These are phyloP conservation scores for Novymonas esmeraldas DNA, from an alignment of 208 protist genomes.

Conservation along the genomic window DNA sequence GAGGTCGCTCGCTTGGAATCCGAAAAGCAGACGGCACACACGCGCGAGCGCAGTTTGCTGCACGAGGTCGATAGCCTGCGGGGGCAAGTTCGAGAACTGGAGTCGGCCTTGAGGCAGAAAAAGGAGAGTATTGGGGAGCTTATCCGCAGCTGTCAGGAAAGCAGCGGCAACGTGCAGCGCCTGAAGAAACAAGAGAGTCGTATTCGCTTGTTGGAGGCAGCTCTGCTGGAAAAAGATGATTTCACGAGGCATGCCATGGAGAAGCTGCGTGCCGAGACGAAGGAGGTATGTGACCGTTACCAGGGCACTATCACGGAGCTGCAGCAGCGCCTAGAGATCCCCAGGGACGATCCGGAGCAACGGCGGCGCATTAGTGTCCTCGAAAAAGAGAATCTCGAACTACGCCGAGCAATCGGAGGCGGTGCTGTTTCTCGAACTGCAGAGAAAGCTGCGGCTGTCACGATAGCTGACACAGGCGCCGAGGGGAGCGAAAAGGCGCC, in stretches of 20 bases:
- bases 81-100: constrained; percentile 22
- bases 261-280: constrained; percentile 54
- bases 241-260: constrained; percentile 55
- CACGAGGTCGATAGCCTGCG: constrained; percentile 21
- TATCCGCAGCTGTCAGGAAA: constrained; percentile 57
- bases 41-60: not conserved
- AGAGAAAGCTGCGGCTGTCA: not conserved
- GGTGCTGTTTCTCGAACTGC: not conserved
- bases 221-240: constrained; percentile 70
- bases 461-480: too few relatives aligned
- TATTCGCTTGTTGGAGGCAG: constrained; percentile 59
- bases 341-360: constrained; percentile 16
- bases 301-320: constrained; percentile 50
- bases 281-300: constrained; percentile 64
- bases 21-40: constrained; percentile 7
- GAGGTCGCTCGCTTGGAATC: constrained; percentile 21
- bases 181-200: constrained; percentile 52
- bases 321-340: constrained; percentile 36
- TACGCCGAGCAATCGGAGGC: constrained; percentile 21
- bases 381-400: constrained; percentile 30
- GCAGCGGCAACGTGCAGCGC: constrained; percentile 38
- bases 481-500: too few relatives aligned
- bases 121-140: constrained; percentile 68
- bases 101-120: constrained; percentile 27
- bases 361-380: constrained; percentile 13